Percentiles rank a stretch among this genome's conserved stretches.
Conservation (phyloP, 768 basidiomycete species). For the Pisolithus marmoratus region DNA sequence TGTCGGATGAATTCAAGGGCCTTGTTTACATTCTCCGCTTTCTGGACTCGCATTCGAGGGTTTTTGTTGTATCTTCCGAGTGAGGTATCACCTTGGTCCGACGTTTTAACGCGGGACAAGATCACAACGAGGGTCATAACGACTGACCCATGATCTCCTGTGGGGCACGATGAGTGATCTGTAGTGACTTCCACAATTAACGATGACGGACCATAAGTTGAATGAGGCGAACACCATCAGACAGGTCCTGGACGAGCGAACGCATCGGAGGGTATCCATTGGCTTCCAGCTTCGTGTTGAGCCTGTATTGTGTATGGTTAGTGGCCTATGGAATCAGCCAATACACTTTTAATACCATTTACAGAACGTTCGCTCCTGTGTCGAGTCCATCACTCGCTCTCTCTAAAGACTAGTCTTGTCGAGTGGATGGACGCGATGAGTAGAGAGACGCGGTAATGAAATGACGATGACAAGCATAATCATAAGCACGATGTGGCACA, state of each 20-base stretch:
- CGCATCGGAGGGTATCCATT: slow-evolving; percentile 83
- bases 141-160: slow-evolving; percentile 94
- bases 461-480: background rate
- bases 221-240: slow-evolving; percentile 92
- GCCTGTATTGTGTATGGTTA: slow-evolving; percentile 44
- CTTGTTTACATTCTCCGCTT: slow-evolving; percentile 97
- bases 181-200: background rate
- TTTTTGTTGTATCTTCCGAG: slow-evolving; percentile 90
- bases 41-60: slow-evolving; percentile 91
- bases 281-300: slow-evolving; percentile 90
- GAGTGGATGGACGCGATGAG: background rate
- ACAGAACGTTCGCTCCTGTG: slow-evolving; percentile 80
- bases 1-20: slow-evolving; percentile 94
- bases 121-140: slow-evolving; percentile 1
- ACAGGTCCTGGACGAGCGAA: slow-evolving; percentile 85
- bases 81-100: slow-evolving; percentile 68
- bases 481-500: background rate
- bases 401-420: no score
- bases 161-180: background rate
- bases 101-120: slow-evolving; percentile 5
- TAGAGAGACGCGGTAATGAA: background rate
- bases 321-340: background rate
- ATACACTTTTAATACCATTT: slow-evolving; percentile 59
- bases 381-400: slow-evolving; percentile 25
- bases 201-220: slow-evolving; percentile 73